A percentile compares a stretch with the other conserved stretches of the same genome.
Conservation (phyloP, 768 basidiomycete species). For the Tricholoma furcatifolium region DNA sequence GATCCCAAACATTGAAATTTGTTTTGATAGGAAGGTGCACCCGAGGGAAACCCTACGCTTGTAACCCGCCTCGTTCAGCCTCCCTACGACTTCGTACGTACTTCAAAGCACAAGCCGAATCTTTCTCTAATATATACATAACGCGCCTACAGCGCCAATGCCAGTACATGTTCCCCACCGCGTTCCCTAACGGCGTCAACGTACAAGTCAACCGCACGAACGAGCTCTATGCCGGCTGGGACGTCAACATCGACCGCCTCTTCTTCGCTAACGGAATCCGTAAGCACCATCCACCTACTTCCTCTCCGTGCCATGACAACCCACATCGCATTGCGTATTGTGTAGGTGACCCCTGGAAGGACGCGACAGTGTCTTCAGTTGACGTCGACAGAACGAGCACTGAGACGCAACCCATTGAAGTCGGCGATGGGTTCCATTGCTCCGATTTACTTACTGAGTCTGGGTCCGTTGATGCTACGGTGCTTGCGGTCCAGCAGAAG, state of each 20-base stretch:
- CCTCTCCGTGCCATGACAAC: background rate
- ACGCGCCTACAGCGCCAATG: conserved; percentile 59
- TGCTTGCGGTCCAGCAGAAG: conserved; percentile 51
- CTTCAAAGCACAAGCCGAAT: too few species aligned
- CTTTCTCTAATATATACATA: too few species aligned
- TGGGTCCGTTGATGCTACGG: conserved; percentile 47
- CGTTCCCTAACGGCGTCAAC: conserved; percentile 45
- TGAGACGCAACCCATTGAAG: conserved; percentile 50
- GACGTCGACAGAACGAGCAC: conserved; percentile 46
- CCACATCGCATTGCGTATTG: background rate
- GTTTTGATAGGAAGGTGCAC: conserved; percentile 39
- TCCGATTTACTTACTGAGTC: conserved; percentile 50
- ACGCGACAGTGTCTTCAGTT: conserved; percentile 63
- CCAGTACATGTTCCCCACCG: conserved; percentile 60
- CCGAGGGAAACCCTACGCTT: conserved; percentile 35
- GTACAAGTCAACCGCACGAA: conserved; percentile 47
- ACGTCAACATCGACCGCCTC: conserved; percentile 51
- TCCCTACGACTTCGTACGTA: conserved; percentile 48
- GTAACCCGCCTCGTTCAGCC: conserved; percentile 59
- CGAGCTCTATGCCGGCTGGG: conserved; percentile 57
- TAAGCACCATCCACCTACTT: conserved; percentile 32
- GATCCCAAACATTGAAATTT: background rate
- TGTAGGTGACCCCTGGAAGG: conserved; percentile 71
- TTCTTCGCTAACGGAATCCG: conserved; percentile 72
- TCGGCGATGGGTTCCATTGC: conserved; percentile 66